Conservation (phyloP, 805 yeast genomes). For the Saccharomyces eubayanus region DNA sequence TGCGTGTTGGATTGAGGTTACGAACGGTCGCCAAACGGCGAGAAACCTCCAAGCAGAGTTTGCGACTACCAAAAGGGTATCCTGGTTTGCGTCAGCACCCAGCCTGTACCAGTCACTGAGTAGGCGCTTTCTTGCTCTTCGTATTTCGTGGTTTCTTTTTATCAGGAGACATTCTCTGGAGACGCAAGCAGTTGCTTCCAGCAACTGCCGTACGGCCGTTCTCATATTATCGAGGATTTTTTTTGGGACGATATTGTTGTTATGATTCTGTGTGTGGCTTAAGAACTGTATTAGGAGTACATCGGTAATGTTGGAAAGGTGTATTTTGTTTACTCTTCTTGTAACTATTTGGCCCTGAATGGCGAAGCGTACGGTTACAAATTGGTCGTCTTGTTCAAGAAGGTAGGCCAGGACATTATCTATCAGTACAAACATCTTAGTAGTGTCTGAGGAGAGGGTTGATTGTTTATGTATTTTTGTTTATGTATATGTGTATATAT, state of each 20-base stretch:
- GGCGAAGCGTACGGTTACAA: background rate
- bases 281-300: background rate
- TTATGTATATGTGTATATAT: background rate
- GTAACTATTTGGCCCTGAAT: background rate
- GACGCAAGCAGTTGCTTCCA: conserved; percentile 63
- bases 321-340: background rate
- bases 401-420: background rate
- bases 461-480: background rate
- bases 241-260: background rate
- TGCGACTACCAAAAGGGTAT: conserved; percentile 60
- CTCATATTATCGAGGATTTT: background rate
- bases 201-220: conserved; percentile 23
- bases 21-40: conserved; percentile 45
- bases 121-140: conserved; percentile 57
- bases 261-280: background rate
- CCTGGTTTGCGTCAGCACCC: conserved; percentile 68
- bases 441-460: background rate
- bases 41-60: conserved; percentile 57
- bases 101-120: conserved; percentile 76
- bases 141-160: conserved; percentile 49
- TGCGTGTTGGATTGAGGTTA: conserved; percentile 36
- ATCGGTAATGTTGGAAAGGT: background rate
- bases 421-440: background rate
- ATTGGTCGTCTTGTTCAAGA: background rate
- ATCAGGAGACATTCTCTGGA: conserved; percentile 68